These are phyloP conservation scores for Boletus bicolor DNA, from an alignment of 768 basidiomycete species.

Conservation along the genomic window DNA sequence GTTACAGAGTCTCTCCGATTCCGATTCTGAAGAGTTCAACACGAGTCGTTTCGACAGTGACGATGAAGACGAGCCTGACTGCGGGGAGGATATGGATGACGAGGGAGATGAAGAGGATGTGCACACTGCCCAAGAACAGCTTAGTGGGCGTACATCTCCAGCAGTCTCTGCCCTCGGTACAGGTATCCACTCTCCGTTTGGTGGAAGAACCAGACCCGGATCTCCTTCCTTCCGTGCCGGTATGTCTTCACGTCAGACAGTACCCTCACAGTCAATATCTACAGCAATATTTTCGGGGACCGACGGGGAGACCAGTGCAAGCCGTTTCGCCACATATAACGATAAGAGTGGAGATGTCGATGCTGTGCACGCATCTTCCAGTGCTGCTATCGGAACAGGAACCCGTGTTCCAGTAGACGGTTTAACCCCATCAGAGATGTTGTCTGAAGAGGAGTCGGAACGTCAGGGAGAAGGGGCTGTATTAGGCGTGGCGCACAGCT, in stretches of 20 bases:
- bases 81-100: slow-evolving; percentile 29
- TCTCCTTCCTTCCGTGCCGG: slow-evolving; percentile 3
- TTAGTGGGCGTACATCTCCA: slow-evolving; percentile 27
- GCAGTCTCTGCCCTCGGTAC: slow-evolving; percentile 22
- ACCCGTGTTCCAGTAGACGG: background rate
- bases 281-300: slow-evolving; percentile 5
- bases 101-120: slow-evolving; percentile 27
- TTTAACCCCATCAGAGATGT: background rate
- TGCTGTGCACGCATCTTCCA: slow-evolving; percentile 1
- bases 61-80: slow-evolving; percentile 27
- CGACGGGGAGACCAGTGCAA: background rate
- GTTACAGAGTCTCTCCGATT: slow-evolving; percentile 22
- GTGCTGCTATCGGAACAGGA: slow-evolving; percentile 1
- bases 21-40: slow-evolving; percentile 29
- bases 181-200: slow-evolving; percentile 9
- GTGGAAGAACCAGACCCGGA: background rate
- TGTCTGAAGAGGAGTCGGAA: slow-evolving; percentile 2
- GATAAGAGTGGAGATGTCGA: background rate
- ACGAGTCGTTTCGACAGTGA: slow-evolving; percentile 14
- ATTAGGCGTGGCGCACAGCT: slow-evolving; percentile 22
- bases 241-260: background rate
- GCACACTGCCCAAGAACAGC: slow-evolving; percentile 21
- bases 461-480: slow-evolving; percentile 10
- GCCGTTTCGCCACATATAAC: slow-evolving; percentile 1
- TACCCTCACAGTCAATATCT: slow-evolving; percentile 9